phyloP scores from a whole-genome alignment of 805 yeast genomes.

The Brettanomyces custersianus region DNA sequence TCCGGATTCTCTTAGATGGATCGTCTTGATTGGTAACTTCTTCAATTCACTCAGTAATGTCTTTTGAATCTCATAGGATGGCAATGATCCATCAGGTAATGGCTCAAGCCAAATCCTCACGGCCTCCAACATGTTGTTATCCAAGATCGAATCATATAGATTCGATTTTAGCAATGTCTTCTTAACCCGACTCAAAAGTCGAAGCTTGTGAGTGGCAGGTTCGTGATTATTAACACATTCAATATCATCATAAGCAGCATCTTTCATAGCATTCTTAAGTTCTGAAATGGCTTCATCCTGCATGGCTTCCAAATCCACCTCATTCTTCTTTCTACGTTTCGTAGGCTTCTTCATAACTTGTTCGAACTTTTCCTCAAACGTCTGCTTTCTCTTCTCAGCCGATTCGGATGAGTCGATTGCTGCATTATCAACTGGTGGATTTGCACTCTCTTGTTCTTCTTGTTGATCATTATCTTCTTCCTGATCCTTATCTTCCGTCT shows the following conservation, averaged over 20 bases:
- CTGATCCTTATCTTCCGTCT: background rate
- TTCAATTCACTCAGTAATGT: conserved; percentile 68
- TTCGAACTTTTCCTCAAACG: conserved; percentile 74
- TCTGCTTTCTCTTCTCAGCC: conserved; percentile 48
- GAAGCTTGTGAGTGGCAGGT: conserved; percentile 71
- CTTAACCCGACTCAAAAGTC: conserved; percentile 70
- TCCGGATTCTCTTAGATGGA: conserved; percentile 89
- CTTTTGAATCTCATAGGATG: conserved; percentile 94
- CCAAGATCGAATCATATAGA: conserved; percentile 85
- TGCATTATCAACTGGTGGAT: conserved; percentile 7
- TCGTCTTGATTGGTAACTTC: conserved; percentile 86
- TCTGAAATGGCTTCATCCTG: conserved; percentile 84
- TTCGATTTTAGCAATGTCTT: conserved; percentile 71
- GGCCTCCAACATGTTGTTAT: conserved; percentile 86
- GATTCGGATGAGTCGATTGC: too few relatives aligned
- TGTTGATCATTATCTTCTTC: conserved; percentile 1
- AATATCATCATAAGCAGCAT: conserved; percentile 68
- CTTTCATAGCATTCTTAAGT: conserved; percentile 82
- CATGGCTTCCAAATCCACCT: conserved; percentile 89
- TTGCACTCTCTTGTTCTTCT: conserved; percentile 9
- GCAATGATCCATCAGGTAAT: conserved; percentile 92
- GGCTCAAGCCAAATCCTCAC: conserved; percentile 98
- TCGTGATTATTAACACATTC: conserved; percentile 48
- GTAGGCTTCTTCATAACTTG: conserved; percentile 59
- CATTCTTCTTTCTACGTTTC: conserved; percentile 64